These are phyloP conservation scores for Penicillium cosmopolitanum DNA, from an alignment of 495 filamentous ascomycete genomes.

Conservation along the genomic window DNA sequence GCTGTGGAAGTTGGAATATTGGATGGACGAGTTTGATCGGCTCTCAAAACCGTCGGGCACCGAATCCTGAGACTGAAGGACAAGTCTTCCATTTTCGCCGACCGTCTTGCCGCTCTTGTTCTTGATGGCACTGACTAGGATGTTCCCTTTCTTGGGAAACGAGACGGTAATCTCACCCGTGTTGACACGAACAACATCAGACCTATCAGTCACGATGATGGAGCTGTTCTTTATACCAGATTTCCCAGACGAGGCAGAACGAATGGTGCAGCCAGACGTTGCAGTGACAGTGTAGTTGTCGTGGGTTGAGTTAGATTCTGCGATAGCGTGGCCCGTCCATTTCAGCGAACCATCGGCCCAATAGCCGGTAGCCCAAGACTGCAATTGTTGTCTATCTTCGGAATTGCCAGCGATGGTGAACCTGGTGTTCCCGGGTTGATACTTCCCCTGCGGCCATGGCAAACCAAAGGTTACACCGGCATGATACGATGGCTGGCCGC, in stretches of 20 bases:
- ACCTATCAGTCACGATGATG: constrained; percentile 7
- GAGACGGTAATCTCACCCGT: constrained; percentile 43
- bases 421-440: constrained; percentile 29
- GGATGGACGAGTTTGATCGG: constrained; percentile 17
- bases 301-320: constrained; percentile 14
- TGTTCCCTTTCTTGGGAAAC: constrained; percentile 39
- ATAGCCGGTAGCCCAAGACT: constrained; percentile 48
- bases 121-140: constrained; percentile 37
- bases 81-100: constrained; percentile 43
- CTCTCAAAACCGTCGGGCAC: constrained; percentile 32
- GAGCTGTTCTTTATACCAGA: constrained; percentile 4
- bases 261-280: constrained; percentile 4
- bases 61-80: constrained; percentile 40
- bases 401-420: constrained; percentile 31
- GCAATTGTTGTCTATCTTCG: constrained; percentile 23
- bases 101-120: constrained; percentile 39
- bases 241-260: background rate
- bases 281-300: constrained; percentile 18
- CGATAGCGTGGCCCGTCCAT: constrained; percentile 50
- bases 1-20: constrained; percentile 29
- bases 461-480: constrained; percentile 45
- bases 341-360: constrained; percentile 52
- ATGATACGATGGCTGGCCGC: constrained; percentile 32
- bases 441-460: constrained; percentile 47
- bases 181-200: constrained; percentile 22